Conservation (phyloP, 192 early-diverging fungal species). For the Rhizoclosmatium sp. region DNA sequence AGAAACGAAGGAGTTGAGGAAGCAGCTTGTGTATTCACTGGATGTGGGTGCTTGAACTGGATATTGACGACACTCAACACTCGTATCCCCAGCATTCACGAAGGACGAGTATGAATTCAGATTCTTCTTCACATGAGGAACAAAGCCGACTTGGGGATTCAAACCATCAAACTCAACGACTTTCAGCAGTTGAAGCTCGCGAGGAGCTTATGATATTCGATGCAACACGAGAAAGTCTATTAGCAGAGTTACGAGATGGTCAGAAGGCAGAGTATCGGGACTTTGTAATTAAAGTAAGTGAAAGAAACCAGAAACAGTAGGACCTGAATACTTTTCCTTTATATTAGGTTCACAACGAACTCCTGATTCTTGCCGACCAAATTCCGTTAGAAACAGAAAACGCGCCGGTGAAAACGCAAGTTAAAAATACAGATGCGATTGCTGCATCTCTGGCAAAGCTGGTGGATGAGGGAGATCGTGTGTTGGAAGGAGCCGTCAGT, state of each 20-base stretch:
- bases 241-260: constrained; percentile 24
- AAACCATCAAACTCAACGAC: background rate
- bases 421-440: constrained; percentile 1
- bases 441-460: constrained; percentile 1
- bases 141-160: background rate
- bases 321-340: background rate
- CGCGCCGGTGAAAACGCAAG: background rate
- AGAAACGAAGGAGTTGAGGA: constrained; percentile 17
- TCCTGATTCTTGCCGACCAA: constrained; percentile 9
- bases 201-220: constrained; percentile 41
- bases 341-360: constrained; percentile 29
- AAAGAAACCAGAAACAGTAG: background rate
- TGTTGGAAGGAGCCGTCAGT: constrained; percentile 30
- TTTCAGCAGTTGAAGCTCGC: background rate
- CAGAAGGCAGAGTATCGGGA: constrained; percentile 45
- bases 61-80: too few species aligned
- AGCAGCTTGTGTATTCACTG: constrained; percentile 11
- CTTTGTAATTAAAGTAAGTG: constrained; percentile 46
- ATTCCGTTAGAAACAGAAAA: background rate
- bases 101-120: too few species aligned
- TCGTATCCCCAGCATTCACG: too few species aligned
- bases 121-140: constrained; percentile 12
- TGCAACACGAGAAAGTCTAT: constrained; percentile 39
- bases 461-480: background rate
- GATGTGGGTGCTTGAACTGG: too few species aligned